These are phyloP conservation scores for Metroxylon sagu DNA, from an alignment of 176 grass and related monocot genomes.

Conservation along the genomic window DNA sequence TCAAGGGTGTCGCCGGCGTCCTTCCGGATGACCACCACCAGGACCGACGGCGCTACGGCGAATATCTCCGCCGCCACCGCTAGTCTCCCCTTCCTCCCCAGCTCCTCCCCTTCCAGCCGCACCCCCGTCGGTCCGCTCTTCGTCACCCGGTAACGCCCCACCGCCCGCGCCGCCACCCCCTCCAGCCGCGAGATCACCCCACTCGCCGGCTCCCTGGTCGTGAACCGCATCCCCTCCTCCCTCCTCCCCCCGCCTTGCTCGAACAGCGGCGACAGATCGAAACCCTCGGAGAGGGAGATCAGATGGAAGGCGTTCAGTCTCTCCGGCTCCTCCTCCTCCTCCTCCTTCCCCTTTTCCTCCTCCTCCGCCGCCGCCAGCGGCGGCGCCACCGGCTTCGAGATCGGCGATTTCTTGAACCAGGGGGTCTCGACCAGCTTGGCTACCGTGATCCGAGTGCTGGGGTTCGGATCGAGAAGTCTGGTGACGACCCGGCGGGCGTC, in stretches of 20 bases:
- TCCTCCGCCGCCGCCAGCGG: background rate
- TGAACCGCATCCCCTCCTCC: conserved; percentile 15
- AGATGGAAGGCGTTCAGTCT: conserved; percentile 45
- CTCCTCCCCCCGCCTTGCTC: conserved; percentile 14
- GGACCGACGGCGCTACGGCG: conserved; percentile 24
- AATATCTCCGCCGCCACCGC: conserved; percentile 32
- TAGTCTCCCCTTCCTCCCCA: conserved; percentile 12
- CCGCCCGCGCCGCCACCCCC: conserved; percentile 19
- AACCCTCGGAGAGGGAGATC: conserved; percentile 38
- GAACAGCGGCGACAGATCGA: conserved; percentile 49
- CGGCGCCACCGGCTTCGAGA: background rate
- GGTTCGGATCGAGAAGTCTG: conserved; percentile 35
- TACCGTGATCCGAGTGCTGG: conserved; percentile 23
- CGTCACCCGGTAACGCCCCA: conserved; percentile 30
- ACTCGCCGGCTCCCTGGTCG: conserved; percentile 20
- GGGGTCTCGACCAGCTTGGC: conserved; percentile 24
- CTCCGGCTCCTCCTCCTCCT: conserved; percentile 17
- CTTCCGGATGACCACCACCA: conserved; percentile 27
- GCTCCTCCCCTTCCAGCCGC: conserved; percentile 24
- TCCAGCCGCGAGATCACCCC: conserved; percentile 31
- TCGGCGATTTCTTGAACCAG: conserved; percentile 32
- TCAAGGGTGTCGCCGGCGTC: conserved; percentile 26
- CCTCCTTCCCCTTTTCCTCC: background rate
- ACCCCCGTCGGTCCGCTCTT: conserved; percentile 24
- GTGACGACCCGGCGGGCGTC: conserved; percentile 29